phyloP scores from a whole-genome alignment of 495 filamentous ascomycete species.

The Tuber calosporum region DNA sequence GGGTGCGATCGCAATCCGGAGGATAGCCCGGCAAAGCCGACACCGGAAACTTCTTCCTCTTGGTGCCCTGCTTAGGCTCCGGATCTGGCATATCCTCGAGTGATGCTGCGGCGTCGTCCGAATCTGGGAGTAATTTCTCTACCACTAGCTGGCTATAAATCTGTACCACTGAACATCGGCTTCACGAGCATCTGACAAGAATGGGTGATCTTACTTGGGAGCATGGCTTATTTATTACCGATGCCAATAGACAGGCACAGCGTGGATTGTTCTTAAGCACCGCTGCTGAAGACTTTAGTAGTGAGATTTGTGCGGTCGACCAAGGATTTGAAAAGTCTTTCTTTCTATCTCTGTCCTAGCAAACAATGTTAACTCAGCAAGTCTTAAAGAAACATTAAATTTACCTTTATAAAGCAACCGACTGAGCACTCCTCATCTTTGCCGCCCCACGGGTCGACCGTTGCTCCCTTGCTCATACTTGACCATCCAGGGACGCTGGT shows the following conservation, averaged over 20 bases:
- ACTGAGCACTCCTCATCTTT: constrained; percentile 26
- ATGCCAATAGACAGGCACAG: constrained; percentile 33
- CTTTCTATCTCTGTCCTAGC: constrained; percentile 7
- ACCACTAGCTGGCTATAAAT: constrained; percentile 27
- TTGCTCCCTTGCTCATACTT: constrained; percentile 21
- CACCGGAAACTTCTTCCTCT: constrained; percentile 35
- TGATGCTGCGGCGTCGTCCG: constrained; percentile 2
- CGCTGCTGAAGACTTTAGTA: constrained; percentile 27
- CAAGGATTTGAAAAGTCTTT: constrained; percentile 12
- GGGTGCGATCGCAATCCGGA: constrained; percentile 37
- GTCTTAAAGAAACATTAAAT: not conserved
- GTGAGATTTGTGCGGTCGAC: constrained; percentile 26
- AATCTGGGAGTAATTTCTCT: constrained; percentile 25
- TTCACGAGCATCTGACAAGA: not conserved
- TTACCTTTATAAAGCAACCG: constrained; percentile 34
- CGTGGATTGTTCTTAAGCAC: constrained; percentile 38
- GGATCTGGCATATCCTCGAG: constrained; percentile 9
- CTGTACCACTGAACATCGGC: constrained; percentile 8
- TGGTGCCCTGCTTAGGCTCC: constrained; percentile 19
- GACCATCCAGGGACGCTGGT: constrained; percentile 35
- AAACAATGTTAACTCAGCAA: not conserved
- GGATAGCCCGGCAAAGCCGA: constrained; percentile 35
- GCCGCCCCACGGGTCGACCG: constrained; percentile 22
- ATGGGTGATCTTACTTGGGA: constrained; percentile 27
- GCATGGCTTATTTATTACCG: constrained; percentile 37